A percentile compares a stretch with the other conserved stretches of the same genome.
phyloP scores from a whole-genome alignment of 805 yeast species.

The Kodamaea nitidulidarum region DNA sequence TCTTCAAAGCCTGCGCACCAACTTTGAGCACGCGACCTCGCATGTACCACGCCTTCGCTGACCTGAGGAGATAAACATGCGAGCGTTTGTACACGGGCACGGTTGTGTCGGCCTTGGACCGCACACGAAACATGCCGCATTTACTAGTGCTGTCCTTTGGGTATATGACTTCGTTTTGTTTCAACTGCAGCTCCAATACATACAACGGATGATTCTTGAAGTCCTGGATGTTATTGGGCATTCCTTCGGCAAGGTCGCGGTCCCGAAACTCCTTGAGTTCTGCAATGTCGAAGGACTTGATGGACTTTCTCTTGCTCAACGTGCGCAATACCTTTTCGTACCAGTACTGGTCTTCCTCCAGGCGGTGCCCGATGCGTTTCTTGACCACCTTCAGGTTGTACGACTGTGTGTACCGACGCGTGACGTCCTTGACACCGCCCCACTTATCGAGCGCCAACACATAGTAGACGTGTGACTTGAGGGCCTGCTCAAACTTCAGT shows the following conservation, averaged over 20 bases:
- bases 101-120: conserved; percentile 31
- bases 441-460: conserved; percentile 70
- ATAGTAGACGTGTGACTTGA: conserved; percentile 60
- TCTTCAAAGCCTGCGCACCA: conserved; percentile 64
- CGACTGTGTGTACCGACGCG: conserved; percentile 70
- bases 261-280: conserved; percentile 61
- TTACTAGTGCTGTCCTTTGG: conserved; percentile 51
- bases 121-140: conserved; percentile 64
- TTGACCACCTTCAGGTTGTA: conserved; percentile 74
- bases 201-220: conserved; percentile 84
- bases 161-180: conserved; percentile 64
- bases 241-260: conserved; percentile 70
- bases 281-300: conserved; percentile 38
- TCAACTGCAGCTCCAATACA: conserved; percentile 72
- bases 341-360: conserved; percentile 58
- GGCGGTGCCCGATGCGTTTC: conserved; percentile 59
- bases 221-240: conserved; percentile 81
- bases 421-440: conserved; percentile 73
- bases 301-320: conserved; percentile 5
- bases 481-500: conserved; percentile 57
- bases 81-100: conserved; percentile 65
- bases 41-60: conserved; percentile 85
- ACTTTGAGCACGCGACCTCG: conserved; percentile 69
- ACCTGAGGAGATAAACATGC: conserved; percentile 58
- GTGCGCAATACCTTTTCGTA: conserved; percentile 42